A percentile compares a stretch with the other conserved stretches of the same genome.
These are phyloP conservation scores for Excoecaria agallocha DNA, from an alignment of 345 rosid genomes.

Conservation along the genomic window DNA sequence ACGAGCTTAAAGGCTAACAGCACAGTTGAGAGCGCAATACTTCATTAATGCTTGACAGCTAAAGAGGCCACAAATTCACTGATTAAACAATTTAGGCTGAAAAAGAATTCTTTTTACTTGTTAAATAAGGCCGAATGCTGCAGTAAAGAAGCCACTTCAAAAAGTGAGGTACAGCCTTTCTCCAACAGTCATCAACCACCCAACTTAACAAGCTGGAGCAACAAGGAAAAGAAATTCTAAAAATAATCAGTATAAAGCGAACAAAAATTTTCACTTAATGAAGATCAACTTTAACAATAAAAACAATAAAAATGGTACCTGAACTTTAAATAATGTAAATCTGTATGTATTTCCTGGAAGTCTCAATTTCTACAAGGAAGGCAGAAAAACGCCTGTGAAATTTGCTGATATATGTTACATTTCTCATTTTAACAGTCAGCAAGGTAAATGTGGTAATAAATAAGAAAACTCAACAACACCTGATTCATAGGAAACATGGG, in stretches of 20 bases:
- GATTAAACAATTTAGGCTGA: background rate
- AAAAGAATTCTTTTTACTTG: background rate
- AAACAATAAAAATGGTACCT: background rate
- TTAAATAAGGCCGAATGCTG: background rate
- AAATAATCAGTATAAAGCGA: background rate
- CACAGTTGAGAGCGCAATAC: background rate
- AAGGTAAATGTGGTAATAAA: background rate
- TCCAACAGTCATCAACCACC: no score
- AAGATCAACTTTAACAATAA: background rate
- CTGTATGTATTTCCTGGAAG: background rate
- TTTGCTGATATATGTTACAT: background rate
- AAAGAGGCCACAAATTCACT: background rate
- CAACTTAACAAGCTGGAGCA: constrained; percentile 4
- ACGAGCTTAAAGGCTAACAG: background rate
- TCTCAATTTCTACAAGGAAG: background rate
- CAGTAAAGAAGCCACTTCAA: background rate
- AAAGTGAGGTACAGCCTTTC: no score
- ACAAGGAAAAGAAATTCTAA: background rate
- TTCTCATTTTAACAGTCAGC: background rate
- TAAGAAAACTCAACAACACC: constrained; percentile 1
- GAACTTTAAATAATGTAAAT: background rate
- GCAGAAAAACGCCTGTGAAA: background rate
- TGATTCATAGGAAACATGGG: background rate
- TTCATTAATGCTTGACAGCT: background rate
- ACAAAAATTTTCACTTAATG: background rate